Percentiles rank a stretch among this genome's conserved stretches.
These are phyloP conservation scores for Pinus taeda DNA, from an alignment of 75 land plant species.

Conservation along the genomic window DNA sequence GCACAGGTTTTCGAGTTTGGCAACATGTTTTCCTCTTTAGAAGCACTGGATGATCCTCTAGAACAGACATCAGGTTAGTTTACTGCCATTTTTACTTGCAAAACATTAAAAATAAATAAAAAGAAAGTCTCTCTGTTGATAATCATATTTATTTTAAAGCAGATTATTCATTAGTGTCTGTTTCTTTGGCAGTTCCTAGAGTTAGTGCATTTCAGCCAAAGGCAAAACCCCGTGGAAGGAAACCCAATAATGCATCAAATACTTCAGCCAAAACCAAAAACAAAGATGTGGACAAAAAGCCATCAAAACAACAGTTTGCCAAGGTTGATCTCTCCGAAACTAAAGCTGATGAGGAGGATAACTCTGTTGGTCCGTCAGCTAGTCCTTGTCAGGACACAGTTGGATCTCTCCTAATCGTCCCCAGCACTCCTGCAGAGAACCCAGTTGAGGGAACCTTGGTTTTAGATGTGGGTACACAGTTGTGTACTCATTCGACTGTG, in stretches of 20 bases:
- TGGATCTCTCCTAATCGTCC: not conserved
- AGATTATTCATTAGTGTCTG: not conserved
- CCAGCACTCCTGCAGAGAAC: not conserved
- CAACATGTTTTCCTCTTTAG: not conserved
- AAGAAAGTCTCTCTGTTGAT: not conserved
- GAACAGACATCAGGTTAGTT: not conserved
- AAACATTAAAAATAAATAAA: not conserved
- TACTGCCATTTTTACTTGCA: not conserved
- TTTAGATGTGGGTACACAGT: not conserved
- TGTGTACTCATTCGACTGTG: not conserved
- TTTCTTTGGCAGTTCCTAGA: constrained; percentile 6
- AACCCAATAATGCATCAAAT: constrained; percentile 2
- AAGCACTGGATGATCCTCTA: constrained; percentile 4
- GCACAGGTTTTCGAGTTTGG: too few relatives aligned
- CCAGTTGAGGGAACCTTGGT: not conserved
- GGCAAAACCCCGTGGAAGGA: not conserved
- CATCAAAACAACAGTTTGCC: not conserved
- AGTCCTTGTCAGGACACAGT: not conserved
- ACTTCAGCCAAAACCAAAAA: not conserved
- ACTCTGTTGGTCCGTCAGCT: not conserved
- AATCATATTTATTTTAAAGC: not conserved
- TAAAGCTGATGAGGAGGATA: not conserved
- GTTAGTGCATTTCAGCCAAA: constrained; percentile 5
- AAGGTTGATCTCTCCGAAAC: not conserved
- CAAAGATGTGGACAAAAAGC: not conserved